These are phyloP conservation scores for Coleophoma crateriformis DNA, from an alignment of 2,329 filamentous ascomycete species.

Conservation along the genomic window DNA sequence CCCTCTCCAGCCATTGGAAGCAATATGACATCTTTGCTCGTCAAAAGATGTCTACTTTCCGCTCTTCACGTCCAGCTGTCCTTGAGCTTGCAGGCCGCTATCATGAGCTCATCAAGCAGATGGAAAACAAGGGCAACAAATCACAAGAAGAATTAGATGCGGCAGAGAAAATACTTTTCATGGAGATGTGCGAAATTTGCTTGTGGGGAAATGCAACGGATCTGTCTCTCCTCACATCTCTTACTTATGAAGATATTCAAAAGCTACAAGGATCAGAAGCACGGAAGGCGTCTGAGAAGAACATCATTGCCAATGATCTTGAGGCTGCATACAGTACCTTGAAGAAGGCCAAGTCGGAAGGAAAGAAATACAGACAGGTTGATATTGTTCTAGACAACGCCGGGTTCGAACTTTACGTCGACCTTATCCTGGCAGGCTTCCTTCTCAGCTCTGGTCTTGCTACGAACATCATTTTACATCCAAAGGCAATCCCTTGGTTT, in stretches of 20 bases:
- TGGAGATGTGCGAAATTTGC: slow-evolving; percentile 93
- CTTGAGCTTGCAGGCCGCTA: slow-evolving; percentile 78
- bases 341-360: slow-evolving; percentile 55
- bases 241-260: slow-evolving; percentile 94
- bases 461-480: slow-evolving; percentile 81
- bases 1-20: slow-evolving; percentile 76
- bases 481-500: slow-evolving; percentile 96
- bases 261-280: slow-evolving; percentile 88
- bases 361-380: slow-evolving; percentile 66
- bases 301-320: slow-evolving; percentile 87
- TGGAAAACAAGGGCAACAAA: slow-evolving; percentile 42
- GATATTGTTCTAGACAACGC: slow-evolving; percentile 97
- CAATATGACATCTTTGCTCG: slow-evolving; percentile 82
- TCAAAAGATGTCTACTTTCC: slow-evolving; percentile 89
- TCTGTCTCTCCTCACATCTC: slow-evolving; percentile 79
- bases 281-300: slow-evolving; percentile 80
- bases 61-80: slow-evolving; percentile 81
- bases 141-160: slow-evolving; percentile 36
- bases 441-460: slow-evolving; percentile 79
- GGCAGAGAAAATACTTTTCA: slow-evolving; percentile 74
- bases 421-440: slow-evolving; percentile 87
- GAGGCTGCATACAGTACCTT: slow-evolving; percentile 64
- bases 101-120: slow-evolving; percentile 63
- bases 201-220: slow-evolving; percentile 98
- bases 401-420: slow-evolving; percentile 94